Evolutionary conservation across 148 eudicot species (phyloP), one percentile per base, ranked within the genome.

Genomic region (Diospyros lotus): DNA sequence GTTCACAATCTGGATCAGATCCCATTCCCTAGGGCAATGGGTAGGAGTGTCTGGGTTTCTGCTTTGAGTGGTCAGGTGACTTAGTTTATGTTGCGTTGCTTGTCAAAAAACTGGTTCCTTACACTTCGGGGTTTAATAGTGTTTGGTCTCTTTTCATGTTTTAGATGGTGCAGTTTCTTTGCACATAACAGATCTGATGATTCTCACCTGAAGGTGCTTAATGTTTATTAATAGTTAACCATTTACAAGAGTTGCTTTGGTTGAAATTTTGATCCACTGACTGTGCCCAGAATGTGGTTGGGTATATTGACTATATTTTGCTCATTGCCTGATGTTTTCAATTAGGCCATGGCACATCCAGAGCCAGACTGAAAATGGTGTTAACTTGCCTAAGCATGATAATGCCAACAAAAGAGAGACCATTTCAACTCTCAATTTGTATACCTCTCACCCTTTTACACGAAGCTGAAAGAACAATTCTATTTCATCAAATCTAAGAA

Each of bases 401-500:
- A 28, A 28, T 28, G 28, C 28, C 28, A 28, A 28, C 28, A 28
- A 28, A 28, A 0, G 28, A 28, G 28, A 28, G 28, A 28, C 28
- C 28, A 28, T 28, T 28, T 28, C 28, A 28, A 28, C 28, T 28
- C 0, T 28, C 28, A 28, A 28, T 28, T 28, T 28, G 28, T 28
- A 28, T 28, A 28, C 28, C 28, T 28, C 28, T 28, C 28, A 28
- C 0, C 28, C 28, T 28, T 28, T 28, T 28, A 28, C 28, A 28
- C 28, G 0, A 28, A 28, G 28, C 28, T 28, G 28, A 28, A 28
- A 28, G 2, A 45, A 60, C 53, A 45, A 73, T 45, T 60, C 66
- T 76, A 92, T 80, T 90, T 92, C 94, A 92, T 92, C 68, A 92
- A 75, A 83, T 87, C 97, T 74, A 92, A 79, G 73, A 92, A 92